Conservation (phyloP, 2,329 filamentous ascomycete genomes). For the Penicillium glabrum region DNA sequence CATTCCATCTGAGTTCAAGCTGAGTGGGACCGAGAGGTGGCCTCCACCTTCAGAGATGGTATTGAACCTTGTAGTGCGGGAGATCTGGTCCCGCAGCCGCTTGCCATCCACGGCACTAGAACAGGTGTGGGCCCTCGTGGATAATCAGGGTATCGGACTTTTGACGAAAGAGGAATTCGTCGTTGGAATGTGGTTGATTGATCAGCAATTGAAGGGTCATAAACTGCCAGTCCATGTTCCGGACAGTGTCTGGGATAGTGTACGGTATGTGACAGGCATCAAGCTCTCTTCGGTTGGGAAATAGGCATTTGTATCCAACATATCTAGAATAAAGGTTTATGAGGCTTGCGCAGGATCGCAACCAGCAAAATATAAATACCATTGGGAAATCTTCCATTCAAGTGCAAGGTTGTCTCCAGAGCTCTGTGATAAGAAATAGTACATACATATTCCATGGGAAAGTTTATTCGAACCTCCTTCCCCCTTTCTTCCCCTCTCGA, state of each 20-base stretch:
- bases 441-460: background rate
- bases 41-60: constrained; percentile 41
- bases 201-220: constrained; percentile 48
- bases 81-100: constrained; percentile 51
- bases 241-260: constrained; percentile 50
- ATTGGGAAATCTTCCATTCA: background rate
- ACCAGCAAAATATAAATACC: background rate
- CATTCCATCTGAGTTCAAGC: constrained; percentile 21
- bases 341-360: constrained; percentile 3
- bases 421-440: background rate
- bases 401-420: too few relatives aligned
- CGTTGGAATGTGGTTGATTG: constrained; percentile 53
- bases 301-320: background rate
- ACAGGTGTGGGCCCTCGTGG: constrained; percentile 50
- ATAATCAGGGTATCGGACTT: constrained; percentile 36
- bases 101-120: constrained; percentile 40
- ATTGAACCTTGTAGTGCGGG: constrained; percentile 47
- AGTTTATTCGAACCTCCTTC: background rate
- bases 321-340: background rate
- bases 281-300: constrained; percentile 21
- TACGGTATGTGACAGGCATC: constrained; percentile 41
- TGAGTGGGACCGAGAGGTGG: constrained; percentile 14
- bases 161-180: constrained; percentile 49
- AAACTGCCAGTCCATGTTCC: constrained; percentile 48
- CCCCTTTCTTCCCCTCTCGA: background rate